Evolutionary conservation across 768 basidiomycete genomes (phyloP).

Genomic region (Leucocoprinus sp.): DNA sequence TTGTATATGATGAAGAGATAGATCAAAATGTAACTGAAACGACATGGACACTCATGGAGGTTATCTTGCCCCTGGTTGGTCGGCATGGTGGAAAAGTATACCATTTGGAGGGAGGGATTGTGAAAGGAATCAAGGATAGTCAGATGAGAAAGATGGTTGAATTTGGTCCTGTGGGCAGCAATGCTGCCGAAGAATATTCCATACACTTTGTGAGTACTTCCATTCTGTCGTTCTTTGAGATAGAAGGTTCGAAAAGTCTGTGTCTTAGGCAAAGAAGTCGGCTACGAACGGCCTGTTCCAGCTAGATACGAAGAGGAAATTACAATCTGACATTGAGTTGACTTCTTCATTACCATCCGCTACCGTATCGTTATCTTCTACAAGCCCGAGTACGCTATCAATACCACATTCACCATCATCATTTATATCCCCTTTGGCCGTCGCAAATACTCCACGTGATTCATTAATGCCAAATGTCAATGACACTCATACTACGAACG

Average conservation of each 20-base stretch:
- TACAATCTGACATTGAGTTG: conserved; percentile 51
- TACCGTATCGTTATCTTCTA: conserved; percentile 18
- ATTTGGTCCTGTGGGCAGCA: conserved; percentile 20
- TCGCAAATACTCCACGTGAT: conserved; percentile 20
- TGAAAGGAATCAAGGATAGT: conserved; percentile 50
- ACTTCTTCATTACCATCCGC: conserved; percentile 26
- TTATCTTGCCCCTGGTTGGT: conserved; percentile 50
- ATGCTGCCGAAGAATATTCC: conserved; percentile 22
- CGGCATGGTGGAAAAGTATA: conserved; percentile 39
- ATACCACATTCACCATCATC: conserved; percentile 43
- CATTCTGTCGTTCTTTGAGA: not conserved
- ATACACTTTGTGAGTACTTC: not conserved
- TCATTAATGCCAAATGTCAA: conserved; percentile 13
- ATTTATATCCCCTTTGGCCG: conserved; percentile 44
- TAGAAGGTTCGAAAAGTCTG: not conserved
- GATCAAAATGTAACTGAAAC: conserved; percentile 44
- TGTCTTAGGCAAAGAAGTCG: conserved; percentile 7
- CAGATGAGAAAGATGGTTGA: conserved; percentile 46
- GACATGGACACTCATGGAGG: conserved; percentile 64
- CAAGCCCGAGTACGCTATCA: conserved; percentile 15
- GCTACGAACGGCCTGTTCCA: conserved; percentile 46
- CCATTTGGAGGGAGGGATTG: conserved; percentile 69
- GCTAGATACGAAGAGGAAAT: conserved; percentile 49
- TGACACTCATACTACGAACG: conserved; percentile 1
- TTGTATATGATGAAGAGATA: conserved; percentile 76